A percentile compares a stretch with the other conserved stretches of the same genome.
phyloP scores from a whole-genome alignment of 257 asterid species.

The Solanum paucissectum region DNA sequence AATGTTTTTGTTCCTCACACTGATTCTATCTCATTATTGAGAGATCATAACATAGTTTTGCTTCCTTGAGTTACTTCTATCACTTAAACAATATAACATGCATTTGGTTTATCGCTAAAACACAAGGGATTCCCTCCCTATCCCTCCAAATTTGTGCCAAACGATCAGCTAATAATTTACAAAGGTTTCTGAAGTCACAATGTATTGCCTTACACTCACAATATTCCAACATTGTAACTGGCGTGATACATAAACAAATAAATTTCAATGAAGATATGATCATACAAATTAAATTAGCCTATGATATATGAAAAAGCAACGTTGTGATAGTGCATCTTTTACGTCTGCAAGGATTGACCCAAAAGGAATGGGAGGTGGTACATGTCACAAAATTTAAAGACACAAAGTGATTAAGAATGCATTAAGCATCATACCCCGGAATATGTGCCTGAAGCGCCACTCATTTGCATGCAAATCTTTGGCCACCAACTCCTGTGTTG shows the following conservation, averaged over 20 bases:
- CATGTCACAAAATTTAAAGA: not conserved
- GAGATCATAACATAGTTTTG: not conserved
- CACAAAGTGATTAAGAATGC: not conserved
- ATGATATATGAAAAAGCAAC: not conserved
- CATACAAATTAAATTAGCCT: not conserved
- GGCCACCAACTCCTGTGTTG: constrained; percentile 87
- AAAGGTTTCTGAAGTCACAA: not conserved
- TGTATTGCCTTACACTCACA: not conserved
- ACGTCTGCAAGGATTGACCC: not conserved
- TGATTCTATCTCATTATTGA: not conserved
- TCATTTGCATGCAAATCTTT: constrained; percentile 91
- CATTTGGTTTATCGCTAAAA: not conserved
- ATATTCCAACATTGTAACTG: not conserved
- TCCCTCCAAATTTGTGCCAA: not conserved
- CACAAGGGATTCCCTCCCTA: not conserved
- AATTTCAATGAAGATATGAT: not conserved
- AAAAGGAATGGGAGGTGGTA: not conserved
- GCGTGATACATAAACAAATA: not conserved
- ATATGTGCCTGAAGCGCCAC: constrained; percentile 93
- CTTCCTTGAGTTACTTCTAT: not conserved
- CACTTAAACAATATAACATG: not conserved
- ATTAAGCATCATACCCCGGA: constrained; percentile 50
- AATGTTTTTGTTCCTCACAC: not conserved
- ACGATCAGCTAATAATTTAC: not conserved
- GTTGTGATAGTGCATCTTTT: not conserved